Evolutionary conservation across 2,329 filamentous ascomycete genomes (phyloP).

Genomic region (Tolypocladium ophioglossoides): DNA sequence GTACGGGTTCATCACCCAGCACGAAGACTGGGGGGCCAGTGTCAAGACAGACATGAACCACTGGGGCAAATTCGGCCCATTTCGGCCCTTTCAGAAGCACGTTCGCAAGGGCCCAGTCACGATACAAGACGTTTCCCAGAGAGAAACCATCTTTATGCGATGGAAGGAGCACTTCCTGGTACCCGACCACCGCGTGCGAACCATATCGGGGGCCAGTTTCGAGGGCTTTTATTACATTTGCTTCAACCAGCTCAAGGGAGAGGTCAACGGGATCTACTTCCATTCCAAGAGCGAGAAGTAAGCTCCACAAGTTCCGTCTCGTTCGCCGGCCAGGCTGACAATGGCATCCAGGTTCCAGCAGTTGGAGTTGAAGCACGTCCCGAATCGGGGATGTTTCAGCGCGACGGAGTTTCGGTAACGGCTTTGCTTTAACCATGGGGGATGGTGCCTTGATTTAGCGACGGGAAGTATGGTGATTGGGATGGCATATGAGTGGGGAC

Average conservation of each 20-base stretch:
- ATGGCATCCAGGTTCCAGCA: conserved; percentile 65
- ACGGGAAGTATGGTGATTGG: background rate
- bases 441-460: conserved; percentile 4
- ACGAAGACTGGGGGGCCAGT: conserved; percentile 83
- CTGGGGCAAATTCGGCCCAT: conserved; percentile 84
- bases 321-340: background rate
- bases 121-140: conserved; percentile 63
- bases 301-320: conserved; percentile 23
- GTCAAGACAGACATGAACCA: conserved; percentile 88
- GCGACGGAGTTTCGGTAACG: conserved; percentile 66
- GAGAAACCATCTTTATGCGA: conserved; percentile 92
- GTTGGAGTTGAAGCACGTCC: conserved; percentile 79
- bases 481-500: background rate
- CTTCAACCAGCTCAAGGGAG: conserved; percentile 85
- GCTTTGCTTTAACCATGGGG: conserved; percentile 1
- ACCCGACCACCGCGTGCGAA: conserved; percentile 83
- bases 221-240: conserved; percentile 99
- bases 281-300: conserved; percentile 97
- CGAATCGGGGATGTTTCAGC: conserved; percentile 71
- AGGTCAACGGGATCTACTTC: conserved; percentile 91
- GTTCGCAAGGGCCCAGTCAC: conserved; percentile 42
- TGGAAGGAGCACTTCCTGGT: conserved; percentile 99
- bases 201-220: conserved; percentile 89
- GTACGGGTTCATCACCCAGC: conserved; percentile 85
- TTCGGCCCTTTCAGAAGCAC: conserved; percentile 59